Evolutionary conservation across 805 yeast genomes (phyloP).

Genomic region (Komagataella phaffii): DNA sequence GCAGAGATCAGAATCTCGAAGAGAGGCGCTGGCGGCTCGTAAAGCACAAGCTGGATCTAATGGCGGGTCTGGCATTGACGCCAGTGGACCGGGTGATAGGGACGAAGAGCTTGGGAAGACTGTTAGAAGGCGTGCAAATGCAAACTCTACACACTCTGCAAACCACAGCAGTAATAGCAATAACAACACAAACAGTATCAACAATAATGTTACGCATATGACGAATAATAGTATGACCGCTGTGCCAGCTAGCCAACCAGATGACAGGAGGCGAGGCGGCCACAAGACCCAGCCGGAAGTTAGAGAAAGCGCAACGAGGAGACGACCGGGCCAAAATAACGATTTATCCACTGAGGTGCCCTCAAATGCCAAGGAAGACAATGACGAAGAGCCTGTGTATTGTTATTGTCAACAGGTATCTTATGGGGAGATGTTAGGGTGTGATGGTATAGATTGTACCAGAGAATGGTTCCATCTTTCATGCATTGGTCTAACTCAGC

Average conservation of each 20-base stretch:
- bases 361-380: not conserved
- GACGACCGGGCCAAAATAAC: not conserved
- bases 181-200: constrained; percentile 4
- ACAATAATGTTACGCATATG: constrained; percentile 4
- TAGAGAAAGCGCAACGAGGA: not conserved
- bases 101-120: constrained; percentile 3
- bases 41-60: constrained; percentile 31
- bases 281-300: not conserved
- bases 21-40: constrained; percentile 89
- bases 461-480: constrained; percentile 95
- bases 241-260: constrained; percentile 2
- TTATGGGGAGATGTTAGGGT: constrained; percentile 98
- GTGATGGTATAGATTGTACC: constrained; percentile 88
- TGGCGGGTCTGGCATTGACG: constrained; percentile 2
- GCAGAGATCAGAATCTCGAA: constrained; percentile 69
- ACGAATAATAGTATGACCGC: not conserved
- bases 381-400: constrained; percentile 62
- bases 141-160: not conserved
- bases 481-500: constrained; percentile 74
- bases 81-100: constrained; percentile 1
- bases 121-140: not conserved
- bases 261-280: not conserved
- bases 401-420: constrained; percentile 96
- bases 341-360: not conserved
- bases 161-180: constrained; percentile 6